These are phyloP conservation scores for Stevia rebaudiana DNA, from an alignment of 140 eudicot species.

Conservation along the genomic window DNA sequence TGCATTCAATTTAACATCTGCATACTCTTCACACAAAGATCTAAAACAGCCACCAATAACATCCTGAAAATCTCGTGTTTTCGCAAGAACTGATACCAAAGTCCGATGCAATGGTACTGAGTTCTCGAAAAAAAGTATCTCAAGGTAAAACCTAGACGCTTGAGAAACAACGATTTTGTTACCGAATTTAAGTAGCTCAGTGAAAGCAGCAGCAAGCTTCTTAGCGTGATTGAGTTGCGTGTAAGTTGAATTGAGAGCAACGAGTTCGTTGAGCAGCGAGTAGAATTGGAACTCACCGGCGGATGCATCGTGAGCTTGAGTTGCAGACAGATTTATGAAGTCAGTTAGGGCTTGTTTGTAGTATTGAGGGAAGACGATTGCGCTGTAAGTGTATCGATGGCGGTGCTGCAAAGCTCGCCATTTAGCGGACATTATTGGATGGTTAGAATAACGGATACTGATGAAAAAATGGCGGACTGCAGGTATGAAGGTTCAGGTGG, in stretches of 20 bases:
- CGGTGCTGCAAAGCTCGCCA: conserved; percentile 98
- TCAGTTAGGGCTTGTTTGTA: conserved; percentile 47
- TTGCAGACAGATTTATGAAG: not conserved
- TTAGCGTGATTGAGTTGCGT: conserved; percentile 72
- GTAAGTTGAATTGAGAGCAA: conserved; percentile 71
- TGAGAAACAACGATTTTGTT: conserved; percentile 32
- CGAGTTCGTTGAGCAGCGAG: conserved; percentile 43
- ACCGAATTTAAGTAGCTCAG: conserved; percentile 34
- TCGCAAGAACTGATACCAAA: conserved; percentile 60
- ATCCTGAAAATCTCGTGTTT: conserved; percentile 36
- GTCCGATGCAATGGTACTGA: conserved; percentile 72
- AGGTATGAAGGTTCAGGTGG: conserved; percentile 9
- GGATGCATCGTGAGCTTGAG: conserved; percentile 18
- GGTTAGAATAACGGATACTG: not conserved
- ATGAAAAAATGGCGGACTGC: not conserved
- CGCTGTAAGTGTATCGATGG: conserved; percentile 90
- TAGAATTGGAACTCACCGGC: conserved; percentile 36
- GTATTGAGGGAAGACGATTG: conserved; percentile 67
- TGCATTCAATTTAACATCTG: conserved; percentile 37
- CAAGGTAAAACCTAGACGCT: conserved; percentile 60
- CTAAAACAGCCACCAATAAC: conserved; percentile 47
- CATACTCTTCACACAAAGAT: conserved; percentile 66
- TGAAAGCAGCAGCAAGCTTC: conserved; percentile 57
- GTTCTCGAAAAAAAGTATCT: conserved; percentile 73
- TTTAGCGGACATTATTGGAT: conserved; percentile 70